Conservation (phyloP, 2,329 filamentous ascomycete species). For the Xylaria multiplex region DNA sequence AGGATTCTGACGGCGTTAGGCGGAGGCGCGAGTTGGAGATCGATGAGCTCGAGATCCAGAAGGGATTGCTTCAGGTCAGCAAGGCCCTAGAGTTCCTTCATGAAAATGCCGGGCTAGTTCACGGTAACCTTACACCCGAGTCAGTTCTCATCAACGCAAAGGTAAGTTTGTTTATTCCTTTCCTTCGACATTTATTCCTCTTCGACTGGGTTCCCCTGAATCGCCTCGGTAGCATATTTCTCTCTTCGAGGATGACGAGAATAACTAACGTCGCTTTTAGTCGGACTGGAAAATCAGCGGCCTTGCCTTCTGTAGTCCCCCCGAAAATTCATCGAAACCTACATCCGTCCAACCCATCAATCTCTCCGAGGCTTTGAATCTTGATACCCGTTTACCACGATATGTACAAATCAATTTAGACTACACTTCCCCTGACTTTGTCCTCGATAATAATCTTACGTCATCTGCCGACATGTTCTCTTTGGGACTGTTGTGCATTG, state of each 20-base stretch:
- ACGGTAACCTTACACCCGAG: conserved; percentile 94
- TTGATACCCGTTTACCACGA: conserved; percentile 83
- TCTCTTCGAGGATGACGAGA: neutral
- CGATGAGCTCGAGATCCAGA: conserved; percentile 97
- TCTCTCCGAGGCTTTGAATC: conserved; percentile 83
- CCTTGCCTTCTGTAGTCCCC: conserved; percentile 86
- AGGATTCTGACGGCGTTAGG: conserved; percentile 78
- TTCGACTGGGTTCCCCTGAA: neutral
- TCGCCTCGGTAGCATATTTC: neutral
- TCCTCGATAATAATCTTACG: conserved; percentile 88
- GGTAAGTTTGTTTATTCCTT: conserved; percentile 56
- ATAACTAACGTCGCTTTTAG: conserved; percentile 56
- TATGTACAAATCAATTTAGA: conserved; percentile 90
- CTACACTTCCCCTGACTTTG: conserved; percentile 93
- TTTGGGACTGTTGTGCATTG: conserved; percentile 85
- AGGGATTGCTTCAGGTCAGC: conserved; percentile 89
- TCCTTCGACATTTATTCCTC: neutral
- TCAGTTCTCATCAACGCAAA: conserved; percentile 95
- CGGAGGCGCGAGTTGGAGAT: conserved; percentile 87
- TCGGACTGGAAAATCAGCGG: conserved; percentile 99
- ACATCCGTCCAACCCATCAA: conserved; percentile 83
- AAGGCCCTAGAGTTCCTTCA: conserved; percentile 96
- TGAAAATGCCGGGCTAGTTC: conserved; percentile 91
- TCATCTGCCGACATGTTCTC: conserved; percentile 92
- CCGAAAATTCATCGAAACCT: conserved; percentile 77